Evolutionary conservation across 2,329 filamentous ascomycete genomes (phyloP).

Genomic region (Tetracladium maxilliforme): DNA sequence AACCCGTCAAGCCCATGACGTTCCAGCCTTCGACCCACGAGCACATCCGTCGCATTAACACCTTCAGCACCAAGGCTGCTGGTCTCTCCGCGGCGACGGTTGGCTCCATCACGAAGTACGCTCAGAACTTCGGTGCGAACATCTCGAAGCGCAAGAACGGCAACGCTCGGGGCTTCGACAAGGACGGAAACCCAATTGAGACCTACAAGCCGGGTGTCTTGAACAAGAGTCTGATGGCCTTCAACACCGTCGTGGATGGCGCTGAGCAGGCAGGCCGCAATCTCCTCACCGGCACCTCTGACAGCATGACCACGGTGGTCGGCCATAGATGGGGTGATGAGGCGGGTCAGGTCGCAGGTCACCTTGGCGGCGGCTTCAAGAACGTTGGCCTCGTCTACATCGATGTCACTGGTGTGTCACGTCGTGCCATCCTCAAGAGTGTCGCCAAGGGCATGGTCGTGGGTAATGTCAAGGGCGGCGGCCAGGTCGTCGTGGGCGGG

Average conservation of each 20-base stretch:
- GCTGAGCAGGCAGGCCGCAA: conserved; percentile 77
- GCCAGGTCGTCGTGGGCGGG: conserved; percentile 60
- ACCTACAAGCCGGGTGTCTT: conserved; percentile 79
- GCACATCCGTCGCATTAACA: conserved; percentile 78
- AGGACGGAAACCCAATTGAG: conserved; percentile 44
- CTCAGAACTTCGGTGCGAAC: conserved; percentile 77
- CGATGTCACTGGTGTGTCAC: conserved; percentile 83
- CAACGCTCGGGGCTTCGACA: conserved; percentile 46
- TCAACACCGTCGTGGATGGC: conserved; percentile 85
- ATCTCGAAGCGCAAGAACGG: conserved; percentile 47
- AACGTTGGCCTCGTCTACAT: conserved; percentile 97
- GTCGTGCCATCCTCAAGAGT: conserved; percentile 79
- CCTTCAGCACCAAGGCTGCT: conserved; percentile 67
- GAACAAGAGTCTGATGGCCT: conserved; percentile 94
- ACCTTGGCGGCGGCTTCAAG: conserved; percentile 76
- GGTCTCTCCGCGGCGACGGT: conserved; percentile 75
- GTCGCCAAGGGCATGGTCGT: conserved; percentile 96
- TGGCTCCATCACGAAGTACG: conserved; percentile 66
- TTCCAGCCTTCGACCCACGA: conserved; percentile 78
- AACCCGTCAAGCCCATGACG: conserved; percentile 71
- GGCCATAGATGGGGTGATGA: conserved; percentile 81
- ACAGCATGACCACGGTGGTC: conserved; percentile 74
- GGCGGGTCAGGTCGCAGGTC: conserved; percentile 61
- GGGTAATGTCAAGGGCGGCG: conserved; percentile 59
- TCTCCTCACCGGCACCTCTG: conserved; percentile 58